Evolutionary conservation across 177 flowering plant genomes (phyloP).

Genomic region (Viscum album): DNA sequence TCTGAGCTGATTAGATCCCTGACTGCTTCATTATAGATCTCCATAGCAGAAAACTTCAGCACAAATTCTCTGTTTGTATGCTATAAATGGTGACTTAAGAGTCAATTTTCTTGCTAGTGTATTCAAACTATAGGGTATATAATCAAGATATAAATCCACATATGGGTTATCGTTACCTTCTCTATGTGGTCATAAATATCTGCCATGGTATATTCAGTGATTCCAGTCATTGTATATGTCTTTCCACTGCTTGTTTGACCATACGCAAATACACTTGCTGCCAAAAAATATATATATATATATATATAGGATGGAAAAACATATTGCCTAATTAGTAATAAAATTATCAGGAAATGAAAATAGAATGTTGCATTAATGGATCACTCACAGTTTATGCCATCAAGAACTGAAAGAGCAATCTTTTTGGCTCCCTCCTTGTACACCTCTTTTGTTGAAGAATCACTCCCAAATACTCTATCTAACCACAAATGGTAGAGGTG

Average conservation of each 20-base stretch:
- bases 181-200: slow-evolving; percentile 68
- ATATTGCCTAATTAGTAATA: neutral
- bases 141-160: neutral
- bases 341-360: neutral
- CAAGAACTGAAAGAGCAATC: slow-evolving; percentile 43
- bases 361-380: neutral
- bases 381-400: slow-evolving; percentile 51
- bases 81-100: slow-evolving; percentile 21
- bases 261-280: slow-evolving; percentile 91
- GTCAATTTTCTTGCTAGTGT: neutral
- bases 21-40: slow-evolving; percentile 89
- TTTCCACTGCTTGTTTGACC: slow-evolving; percentile 99
- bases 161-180: slow-evolving; percentile 26
- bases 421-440: slow-evolving; percentile 49
- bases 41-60: slow-evolving; percentile 82
- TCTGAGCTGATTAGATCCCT: slow-evolving; percentile 76
- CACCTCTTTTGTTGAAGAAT: slow-evolving; percentile 36
- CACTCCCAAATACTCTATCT: slow-evolving; percentile 50
- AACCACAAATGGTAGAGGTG: neutral
- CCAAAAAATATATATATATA: neutral
- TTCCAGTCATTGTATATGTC: slow-evolving; percentile 92
- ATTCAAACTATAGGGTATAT: neutral
- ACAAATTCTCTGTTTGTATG: slow-evolving; percentile 61
- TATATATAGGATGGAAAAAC: too few relatives aligned
- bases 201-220: slow-evolving; percentile 55